Evolutionary conservation across 1,284 basidiomycete species (phyloP).

Genomic region (Austropuccinia psidii): DNA sequence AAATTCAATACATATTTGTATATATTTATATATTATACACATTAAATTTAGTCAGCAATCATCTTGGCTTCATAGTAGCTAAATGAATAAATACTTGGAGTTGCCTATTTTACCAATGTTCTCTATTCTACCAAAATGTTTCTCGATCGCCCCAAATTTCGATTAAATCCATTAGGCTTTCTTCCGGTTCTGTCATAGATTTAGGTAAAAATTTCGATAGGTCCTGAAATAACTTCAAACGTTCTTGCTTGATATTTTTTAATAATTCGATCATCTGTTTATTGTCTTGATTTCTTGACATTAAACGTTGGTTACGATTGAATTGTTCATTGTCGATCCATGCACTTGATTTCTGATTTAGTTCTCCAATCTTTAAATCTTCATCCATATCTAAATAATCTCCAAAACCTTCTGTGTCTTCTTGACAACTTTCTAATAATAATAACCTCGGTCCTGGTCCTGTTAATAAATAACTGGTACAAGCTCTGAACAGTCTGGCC

Average conservation of each 20-base stretch:
- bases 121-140: neutral
- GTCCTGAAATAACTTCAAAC: constrained; percentile 61
- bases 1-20: no score
- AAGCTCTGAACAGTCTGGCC: constrained; percentile 57
- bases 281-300: neutral
- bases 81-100: no score
- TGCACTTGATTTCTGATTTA: constrained; percentile 49
- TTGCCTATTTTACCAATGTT: no score
- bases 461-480: constrained; percentile 61
- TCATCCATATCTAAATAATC: constrained; percentile 36
- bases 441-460: constrained; percentile 43
- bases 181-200: constrained; percentile 59
- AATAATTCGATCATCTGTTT: constrained; percentile 48
- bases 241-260: constrained; percentile 48
- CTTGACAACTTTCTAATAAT: constrained; percentile 37
- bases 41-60: no score
- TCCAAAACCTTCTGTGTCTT: neutral
- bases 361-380: constrained; percentile 42
- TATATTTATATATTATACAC: no score
- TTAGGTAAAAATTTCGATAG: constrained; percentile 59
- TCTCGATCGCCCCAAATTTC: constrained; percentile 41
- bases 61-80: no score
- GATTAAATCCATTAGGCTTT: constrained; percentile 56
- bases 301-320: neutral
- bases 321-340: neutral